Evolutionary conservation across 129 eudicot species (phyloP).

Genomic region (Saussurea involucrata): DNA sequence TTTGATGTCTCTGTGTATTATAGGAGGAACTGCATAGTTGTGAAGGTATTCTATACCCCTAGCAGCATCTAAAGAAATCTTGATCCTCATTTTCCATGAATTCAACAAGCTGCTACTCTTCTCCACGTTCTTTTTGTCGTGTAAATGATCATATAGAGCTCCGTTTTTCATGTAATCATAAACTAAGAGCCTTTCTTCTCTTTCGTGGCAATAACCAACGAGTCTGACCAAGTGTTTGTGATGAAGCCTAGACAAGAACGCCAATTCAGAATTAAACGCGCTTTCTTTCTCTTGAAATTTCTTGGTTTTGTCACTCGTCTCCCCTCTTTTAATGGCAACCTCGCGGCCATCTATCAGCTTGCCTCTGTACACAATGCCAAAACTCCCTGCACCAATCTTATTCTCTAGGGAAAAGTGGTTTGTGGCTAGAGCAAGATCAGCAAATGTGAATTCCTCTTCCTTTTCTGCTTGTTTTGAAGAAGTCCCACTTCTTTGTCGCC

Average conservation of each 20-base stretch:
- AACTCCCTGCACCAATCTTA: slow-evolving; percentile 59
- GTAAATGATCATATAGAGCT: slow-evolving; percentile 46
- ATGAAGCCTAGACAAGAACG: slow-evolving; percentile 42
- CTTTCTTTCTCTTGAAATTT: slow-evolving; percentile 44
- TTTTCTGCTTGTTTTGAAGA: slow-evolving; percentile 43
- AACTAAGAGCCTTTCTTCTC: slow-evolving; percentile 43
- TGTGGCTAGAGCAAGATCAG: slow-evolving; percentile 47
- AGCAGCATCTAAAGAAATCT: slow-evolving; percentile 54
- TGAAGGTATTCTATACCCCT: slow-evolving; percentile 62
- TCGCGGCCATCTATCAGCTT: slow-evolving; percentile 46
- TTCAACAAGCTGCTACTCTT: slow-evolving; percentile 28
- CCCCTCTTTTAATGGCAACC: slow-evolving; percentile 56
- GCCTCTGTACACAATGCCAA: slow-evolving; percentile 53
- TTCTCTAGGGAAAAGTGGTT: slow-evolving; percentile 38
- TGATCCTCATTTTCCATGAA: slow-evolving; percentile 54
- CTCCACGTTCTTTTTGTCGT: slow-evolving; percentile 18
- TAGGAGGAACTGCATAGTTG: slow-evolving; percentile 62
- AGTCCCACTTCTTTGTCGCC: slow-evolving; percentile 40
- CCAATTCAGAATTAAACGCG: slow-evolving; percentile 55
- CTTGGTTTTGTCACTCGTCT: slow-evolving; percentile 19
- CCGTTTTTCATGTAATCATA: slow-evolving; percentile 63
- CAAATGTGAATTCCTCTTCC: slow-evolving; percentile 42
- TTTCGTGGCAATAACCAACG: slow-evolving; percentile 51
- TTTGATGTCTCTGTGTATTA: slow-evolving; percentile 58
- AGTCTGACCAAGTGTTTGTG: slow-evolving; percentile 63